A percentile compares a stretch with the other conserved stretches of the same genome.
Conservation (phyloP, 1,139 yeast species). For the Yamadazyma diospyri region DNA sequence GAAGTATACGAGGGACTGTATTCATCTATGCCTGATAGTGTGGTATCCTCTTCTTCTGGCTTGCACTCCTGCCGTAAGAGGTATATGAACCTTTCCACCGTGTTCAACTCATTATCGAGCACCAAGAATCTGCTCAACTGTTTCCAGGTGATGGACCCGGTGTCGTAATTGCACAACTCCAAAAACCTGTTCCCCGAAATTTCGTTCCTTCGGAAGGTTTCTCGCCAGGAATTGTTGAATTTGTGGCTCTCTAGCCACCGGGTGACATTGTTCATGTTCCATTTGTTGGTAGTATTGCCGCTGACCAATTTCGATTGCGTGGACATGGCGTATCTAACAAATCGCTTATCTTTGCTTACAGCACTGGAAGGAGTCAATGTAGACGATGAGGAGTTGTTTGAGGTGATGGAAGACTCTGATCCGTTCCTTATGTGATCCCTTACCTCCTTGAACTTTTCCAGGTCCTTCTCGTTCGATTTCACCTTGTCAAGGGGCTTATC, state of each 20-base stretch:
- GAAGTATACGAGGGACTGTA: constrained; percentile 13
- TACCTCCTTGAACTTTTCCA: background rate
- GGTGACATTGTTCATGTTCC: constrained; percentile 68
- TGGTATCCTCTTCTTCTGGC: constrained; percentile 16
- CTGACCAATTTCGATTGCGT: constrained; percentile 24
- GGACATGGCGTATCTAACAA: constrained; percentile 45
- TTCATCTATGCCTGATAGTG: constrained; percentile 12
- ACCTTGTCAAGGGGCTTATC: background rate
- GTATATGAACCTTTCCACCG: constrained; percentile 53
- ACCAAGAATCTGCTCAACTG: constrained; percentile 38
- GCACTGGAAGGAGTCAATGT: constrained; percentile 31
- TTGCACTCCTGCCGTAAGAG: constrained; percentile 26
- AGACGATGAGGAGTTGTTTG: constrained; percentile 29
- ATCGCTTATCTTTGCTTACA: constrained; percentile 34
- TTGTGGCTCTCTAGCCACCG: constrained; percentile 65
- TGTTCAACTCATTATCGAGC: constrained; percentile 41
- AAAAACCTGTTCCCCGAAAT: constrained; percentile 64
- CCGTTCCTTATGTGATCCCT: constrained; percentile 32
- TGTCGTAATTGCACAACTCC: constrained; percentile 65
- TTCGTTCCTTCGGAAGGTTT: constrained; percentile 55
- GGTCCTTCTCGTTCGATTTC: background rate
- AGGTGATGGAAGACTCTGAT: constrained; percentile 35
- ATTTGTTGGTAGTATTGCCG: constrained; percentile 28
- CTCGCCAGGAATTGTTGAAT: constrained; percentile 73
- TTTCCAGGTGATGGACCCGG: constrained; percentile 46